Evolutionary conservation across 1,139 yeast species (phyloP).

Genomic region (Hemisphaericaspora xylanilytica): DNA sequence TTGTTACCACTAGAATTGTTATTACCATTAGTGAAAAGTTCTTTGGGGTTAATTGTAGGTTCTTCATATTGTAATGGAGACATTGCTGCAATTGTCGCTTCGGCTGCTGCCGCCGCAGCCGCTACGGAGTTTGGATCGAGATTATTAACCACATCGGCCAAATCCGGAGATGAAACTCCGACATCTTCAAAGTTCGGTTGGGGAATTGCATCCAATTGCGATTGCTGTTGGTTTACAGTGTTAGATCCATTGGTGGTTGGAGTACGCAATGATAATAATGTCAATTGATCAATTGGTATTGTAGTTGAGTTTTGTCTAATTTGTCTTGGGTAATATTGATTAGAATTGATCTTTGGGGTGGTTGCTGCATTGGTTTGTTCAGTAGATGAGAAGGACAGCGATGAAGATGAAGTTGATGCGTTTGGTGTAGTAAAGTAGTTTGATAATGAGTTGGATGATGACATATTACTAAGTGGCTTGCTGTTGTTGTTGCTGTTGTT

Average conservation of each 20-base stretch:
- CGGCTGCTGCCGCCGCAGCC: slow-evolving; percentile 14
- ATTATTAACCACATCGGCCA: slow-evolving; percentile 8
- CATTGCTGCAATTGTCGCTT: slow-evolving; percentile 9
- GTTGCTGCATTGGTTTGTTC: slow-evolving; percentile 5
- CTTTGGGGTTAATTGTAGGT: slow-evolving; percentile 36
- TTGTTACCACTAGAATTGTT: not conserved
- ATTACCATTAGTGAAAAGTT: slow-evolving; percentile 20
- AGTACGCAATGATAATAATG: slow-evolving; percentile 24
- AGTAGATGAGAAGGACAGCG: slow-evolving; percentile 9
- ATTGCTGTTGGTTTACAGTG: not conserved
- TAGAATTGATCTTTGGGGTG: slow-evolving; percentile 9
- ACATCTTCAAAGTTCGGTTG: slow-evolving; percentile 12
- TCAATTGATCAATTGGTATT: slow-evolving; percentile 31
- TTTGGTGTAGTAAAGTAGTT: slow-evolving; percentile 11
- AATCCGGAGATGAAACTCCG: slow-evolving; percentile 3
- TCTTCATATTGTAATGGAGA: slow-evolving; percentile 13
- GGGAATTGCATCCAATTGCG: slow-evolving; percentile 6
- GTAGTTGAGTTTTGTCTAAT: slow-evolving; percentile 14
- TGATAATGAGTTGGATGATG: slow-evolving; percentile 13
- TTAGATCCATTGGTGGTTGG: slow-evolving; percentile 6
- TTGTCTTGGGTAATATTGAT: slow-evolving; percentile 10
- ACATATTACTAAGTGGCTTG: slow-evolving; percentile 12
- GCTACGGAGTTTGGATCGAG: slow-evolving; percentile 11
- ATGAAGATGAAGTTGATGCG: slow-evolving; percentile 10
- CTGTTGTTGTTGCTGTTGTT: slow-evolving; percentile 3